Conservation (phyloP, 2,329 filamentous ascomycete species). For the Aschersonia sp. region DNA sequence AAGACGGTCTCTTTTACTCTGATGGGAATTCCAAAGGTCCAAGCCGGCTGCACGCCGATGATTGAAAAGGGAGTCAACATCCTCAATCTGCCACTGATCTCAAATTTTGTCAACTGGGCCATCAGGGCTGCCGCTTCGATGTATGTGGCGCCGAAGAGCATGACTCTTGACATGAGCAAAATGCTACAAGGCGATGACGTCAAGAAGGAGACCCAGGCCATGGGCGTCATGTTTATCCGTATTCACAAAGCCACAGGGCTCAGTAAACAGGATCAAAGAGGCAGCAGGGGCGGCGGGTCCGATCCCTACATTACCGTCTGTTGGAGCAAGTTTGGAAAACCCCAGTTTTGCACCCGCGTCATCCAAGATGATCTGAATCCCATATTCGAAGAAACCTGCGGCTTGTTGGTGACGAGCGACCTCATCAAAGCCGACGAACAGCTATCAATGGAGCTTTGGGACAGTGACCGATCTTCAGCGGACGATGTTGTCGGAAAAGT, state of each 20-base stretch:
- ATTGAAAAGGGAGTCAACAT: slow-evolving; percentile 83
- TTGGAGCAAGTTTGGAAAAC: slow-evolving; percentile 94
- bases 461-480: slow-evolving; percentile 80
- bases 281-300: slow-evolving; percentile 72
- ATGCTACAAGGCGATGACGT: slow-evolving; percentile 86
- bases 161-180: slow-evolving; percentile 82
- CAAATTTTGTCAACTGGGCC: slow-evolving; percentile 92
- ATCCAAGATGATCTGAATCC: slow-evolving; percentile 92
- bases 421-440: slow-evolving; percentile 89
- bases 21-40: slow-evolving; percentile 83
- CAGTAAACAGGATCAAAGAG: slow-evolving; percentile 79
- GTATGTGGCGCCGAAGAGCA: slow-evolving; percentile 88
- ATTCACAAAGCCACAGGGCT: slow-evolving; percentile 80
- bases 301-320: slow-evolving; percentile 92
- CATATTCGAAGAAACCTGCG: slow-evolving; percentile 77
- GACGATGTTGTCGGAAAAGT: slow-evolving; percentile 94
- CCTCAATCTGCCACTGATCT: slow-evolving; percentile 81
- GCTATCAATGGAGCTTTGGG: slow-evolving; percentile 88
- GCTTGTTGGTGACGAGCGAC: slow-evolving; percentile 74
- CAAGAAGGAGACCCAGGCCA: slow-evolving; percentile 71
- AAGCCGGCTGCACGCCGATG: slow-evolving; percentile 84
- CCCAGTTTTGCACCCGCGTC: slow-evolving; percentile 92
- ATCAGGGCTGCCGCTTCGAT: slow-evolving; percentile 75
- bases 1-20: slow-evolving; percentile 87
- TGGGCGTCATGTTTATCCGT: slow-evolving; percentile 83